phyloP scores from a whole-genome alignment of 345 rosid genomes.

The Corchorus capsularis region DNA sequence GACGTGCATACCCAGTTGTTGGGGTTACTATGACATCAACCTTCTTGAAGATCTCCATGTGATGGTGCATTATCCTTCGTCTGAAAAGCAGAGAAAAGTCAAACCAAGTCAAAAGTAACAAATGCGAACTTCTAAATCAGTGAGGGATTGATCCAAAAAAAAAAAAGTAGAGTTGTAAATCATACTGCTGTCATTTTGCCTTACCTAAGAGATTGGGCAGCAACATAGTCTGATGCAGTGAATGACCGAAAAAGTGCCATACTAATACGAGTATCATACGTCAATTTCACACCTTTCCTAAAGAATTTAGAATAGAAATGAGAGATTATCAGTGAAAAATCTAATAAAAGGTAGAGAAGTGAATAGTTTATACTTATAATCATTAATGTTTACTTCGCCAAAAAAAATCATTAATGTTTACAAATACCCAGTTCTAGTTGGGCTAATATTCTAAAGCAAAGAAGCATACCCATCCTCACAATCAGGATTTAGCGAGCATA shows the following conservation, averaged over 20 bases:
- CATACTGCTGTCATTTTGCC: not conserved
- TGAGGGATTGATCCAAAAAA: not conserved
- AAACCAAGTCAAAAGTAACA: slow-evolving; percentile 10
- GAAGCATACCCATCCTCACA: slow-evolving; percentile 66
- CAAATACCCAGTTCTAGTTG: not conserved
- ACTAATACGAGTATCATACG: slow-evolving; percentile 68
- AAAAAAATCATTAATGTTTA: too few species aligned
- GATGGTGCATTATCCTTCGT: slow-evolving; percentile 75
- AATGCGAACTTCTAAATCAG: not conserved
- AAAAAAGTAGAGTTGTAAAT: slow-evolving; percentile 5
- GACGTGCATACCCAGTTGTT: slow-evolving; percentile 62
- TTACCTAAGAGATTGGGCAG: slow-evolving; percentile 81
- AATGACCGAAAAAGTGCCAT: slow-evolving; percentile 73
- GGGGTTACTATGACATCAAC: slow-evolving; percentile 89
- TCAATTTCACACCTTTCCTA: slow-evolving; percentile 63
- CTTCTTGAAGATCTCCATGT: slow-evolving; percentile 80
- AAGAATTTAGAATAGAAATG: slow-evolving; percentile 23
- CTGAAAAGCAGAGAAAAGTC: slow-evolving; percentile 55
- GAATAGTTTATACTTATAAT: not conserved
- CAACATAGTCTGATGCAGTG: slow-evolving; percentile 72
- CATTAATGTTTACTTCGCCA: not conserved
- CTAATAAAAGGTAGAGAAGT: slow-evolving; percentile 6
- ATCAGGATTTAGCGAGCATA: slow-evolving; percentile 51
- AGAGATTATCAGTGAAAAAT: slow-evolving; percentile 18
- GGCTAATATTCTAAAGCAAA: slow-evolving; percentile 2